Evolutionary conservation across 257 asterid genomes (phyloP).

Genomic region (Lavandula angustifolia): DNA sequence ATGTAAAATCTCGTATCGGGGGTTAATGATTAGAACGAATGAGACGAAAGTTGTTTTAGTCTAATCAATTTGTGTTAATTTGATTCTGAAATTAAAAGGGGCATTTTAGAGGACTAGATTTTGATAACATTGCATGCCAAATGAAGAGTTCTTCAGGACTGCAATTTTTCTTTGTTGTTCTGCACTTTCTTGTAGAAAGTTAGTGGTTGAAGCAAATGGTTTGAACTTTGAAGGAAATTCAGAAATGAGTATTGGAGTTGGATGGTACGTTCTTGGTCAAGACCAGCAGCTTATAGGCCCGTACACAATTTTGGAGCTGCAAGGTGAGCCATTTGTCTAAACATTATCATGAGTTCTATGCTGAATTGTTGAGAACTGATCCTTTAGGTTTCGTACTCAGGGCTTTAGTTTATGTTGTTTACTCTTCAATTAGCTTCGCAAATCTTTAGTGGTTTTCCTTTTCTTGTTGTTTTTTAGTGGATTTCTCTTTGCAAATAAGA

Average conservation of each 20-base stretch:
- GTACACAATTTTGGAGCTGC: constrained; percentile 74
- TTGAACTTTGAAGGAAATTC: constrained; percentile 30
- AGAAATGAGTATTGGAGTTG: constrained; percentile 51
- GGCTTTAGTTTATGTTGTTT: too few relatives aligned
- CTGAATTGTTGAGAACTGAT: constrained; percentile 22
- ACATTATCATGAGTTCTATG: constrained; percentile 12
- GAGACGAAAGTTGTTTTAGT: not conserved
- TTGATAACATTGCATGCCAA: constrained; percentile 16
- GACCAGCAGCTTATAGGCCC: constrained; percentile 82
- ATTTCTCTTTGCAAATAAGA: constrained; percentile 39
- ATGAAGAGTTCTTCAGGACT: not conserved
- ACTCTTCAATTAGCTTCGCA: constrained; percentile 27
- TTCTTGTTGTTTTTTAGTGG: constrained; percentile 26
- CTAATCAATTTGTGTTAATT: not conserved
- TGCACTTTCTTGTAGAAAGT: not conserved
- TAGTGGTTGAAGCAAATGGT: constrained; percentile 38
- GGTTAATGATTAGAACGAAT: constrained; percentile 4
- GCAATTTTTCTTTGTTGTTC: not conserved
- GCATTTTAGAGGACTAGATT: not conserved
- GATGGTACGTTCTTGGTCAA: constrained; percentile 84
- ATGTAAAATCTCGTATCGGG: not conserved
- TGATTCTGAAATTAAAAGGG: not conserved
- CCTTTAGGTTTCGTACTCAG: too few relatives aligned
- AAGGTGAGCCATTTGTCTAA: constrained; percentile 47
- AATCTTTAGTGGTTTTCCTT: constrained; percentile 33